Conservation (phyloP, 257 asterid species). For the Cynanchum wilfordii region DNA sequence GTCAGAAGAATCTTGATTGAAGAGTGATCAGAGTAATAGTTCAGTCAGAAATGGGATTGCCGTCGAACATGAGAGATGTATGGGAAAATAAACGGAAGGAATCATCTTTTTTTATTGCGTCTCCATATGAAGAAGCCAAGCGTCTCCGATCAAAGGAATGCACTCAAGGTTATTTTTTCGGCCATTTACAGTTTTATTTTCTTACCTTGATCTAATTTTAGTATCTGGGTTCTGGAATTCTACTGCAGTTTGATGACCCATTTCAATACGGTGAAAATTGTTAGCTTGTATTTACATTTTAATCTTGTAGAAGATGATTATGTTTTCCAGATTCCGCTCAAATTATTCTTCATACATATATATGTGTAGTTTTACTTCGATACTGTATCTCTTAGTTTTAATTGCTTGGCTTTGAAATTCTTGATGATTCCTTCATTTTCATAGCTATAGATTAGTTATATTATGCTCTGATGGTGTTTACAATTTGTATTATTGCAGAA, state of each 20-base stretch:
- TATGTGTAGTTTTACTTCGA: neutral
- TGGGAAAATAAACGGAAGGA: slow-evolving; percentile 14
- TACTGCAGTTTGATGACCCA: neutral
- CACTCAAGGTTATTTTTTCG: slow-evolving; percentile 29
- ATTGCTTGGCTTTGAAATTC: neutral
- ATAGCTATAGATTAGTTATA: neutral
- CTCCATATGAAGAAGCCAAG: slow-evolving; percentile 36
- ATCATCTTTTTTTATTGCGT: slow-evolving; percentile 29
- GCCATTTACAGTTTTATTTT: neutral
- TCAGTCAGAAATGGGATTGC: slow-evolving; percentile 16
- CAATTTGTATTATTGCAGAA: slow-evolving; percentile 38
- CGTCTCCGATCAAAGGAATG: slow-evolving; percentile 31
- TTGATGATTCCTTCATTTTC: neutral
- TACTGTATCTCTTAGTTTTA: neutral
- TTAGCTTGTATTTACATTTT: neutral
- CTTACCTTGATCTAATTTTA: neutral
- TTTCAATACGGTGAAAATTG: neutral
- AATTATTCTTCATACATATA: neutral
- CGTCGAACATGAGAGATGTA: slow-evolving; percentile 12
- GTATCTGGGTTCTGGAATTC: neutral
- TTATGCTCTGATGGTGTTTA: slow-evolving; percentile 2
- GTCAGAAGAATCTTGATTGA: no score
- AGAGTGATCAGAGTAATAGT: neutral
- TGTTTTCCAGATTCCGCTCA: neutral
- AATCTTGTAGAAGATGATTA: neutral